Conservation (phyloP, 805 yeast species). For the Candida anglica region DNA sequence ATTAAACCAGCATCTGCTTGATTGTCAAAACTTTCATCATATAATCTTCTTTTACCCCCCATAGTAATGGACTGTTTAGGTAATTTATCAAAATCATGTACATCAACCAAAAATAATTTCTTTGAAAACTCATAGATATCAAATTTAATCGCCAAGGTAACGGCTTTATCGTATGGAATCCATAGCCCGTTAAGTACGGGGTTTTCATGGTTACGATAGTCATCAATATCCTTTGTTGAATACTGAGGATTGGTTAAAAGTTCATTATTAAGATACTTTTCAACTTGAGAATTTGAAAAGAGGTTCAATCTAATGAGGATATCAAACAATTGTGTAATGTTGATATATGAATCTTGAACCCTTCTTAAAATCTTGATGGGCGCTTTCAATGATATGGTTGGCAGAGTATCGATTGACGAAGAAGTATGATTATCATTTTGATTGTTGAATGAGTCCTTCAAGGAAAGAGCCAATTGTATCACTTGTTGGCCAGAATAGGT, state of each 20-base stretch:
- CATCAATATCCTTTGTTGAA: slow-evolving; percentile 19
- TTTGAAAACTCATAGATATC: slow-evolving; percentile 36
- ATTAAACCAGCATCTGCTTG: slow-evolving; percentile 10
- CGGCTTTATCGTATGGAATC: slow-evolving; percentile 43
- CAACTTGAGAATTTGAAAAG: slow-evolving; percentile 21
- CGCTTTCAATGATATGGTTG: slow-evolving; percentile 8
- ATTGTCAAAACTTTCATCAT: slow-evolving; percentile 9
- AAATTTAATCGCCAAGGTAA: slow-evolving; percentile 31
- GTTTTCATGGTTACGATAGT: slow-evolving; percentile 25
- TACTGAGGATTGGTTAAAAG: slow-evolving; percentile 29
- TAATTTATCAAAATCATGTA: slow-evolving; percentile 38
- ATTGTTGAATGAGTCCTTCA: slow-evolving; percentile 1
- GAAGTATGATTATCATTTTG: slow-evolving; percentile 2
- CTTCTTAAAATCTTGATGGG: slow-evolving; percentile 35
- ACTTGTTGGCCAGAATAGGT: slow-evolving; percentile 33
- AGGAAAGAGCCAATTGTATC: slow-evolving; percentile 26
- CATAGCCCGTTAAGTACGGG: slow-evolving; percentile 31
- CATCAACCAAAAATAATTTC: slow-evolving; percentile 37
- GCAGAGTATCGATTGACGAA: slow-evolving; percentile 1
- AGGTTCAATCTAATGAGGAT: slow-evolving; percentile 26
- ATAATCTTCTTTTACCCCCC: slow-evolving; percentile 11
- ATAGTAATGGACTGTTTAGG: slow-evolving; percentile 15
- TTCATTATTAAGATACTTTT: slow-evolving; percentile 29
- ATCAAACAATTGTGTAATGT: slow-evolving; percentile 33
- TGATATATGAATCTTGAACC: slow-evolving; percentile 39